Percentiles rank a stretch among this genome's conserved stretches.
phyloP scores from a whole-genome alignment of 2,329 filamentous ascomycete genomes.

The Drechslerella dactyloides region DNA sequence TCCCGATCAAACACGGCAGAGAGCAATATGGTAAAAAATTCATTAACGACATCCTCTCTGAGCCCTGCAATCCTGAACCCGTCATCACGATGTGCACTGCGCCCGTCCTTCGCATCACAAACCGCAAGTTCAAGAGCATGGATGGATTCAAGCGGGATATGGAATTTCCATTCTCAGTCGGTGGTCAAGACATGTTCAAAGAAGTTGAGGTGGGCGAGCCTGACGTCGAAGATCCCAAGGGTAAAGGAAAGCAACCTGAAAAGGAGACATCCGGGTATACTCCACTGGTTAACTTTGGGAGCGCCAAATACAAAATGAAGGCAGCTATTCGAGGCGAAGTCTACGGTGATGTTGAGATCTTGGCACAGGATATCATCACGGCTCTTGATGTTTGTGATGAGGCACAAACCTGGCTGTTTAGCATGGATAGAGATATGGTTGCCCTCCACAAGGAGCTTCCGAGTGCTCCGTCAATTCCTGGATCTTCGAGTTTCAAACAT shows the following conservation, averaged over 20 bases:
- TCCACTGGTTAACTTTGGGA: constrained; percentile 23
- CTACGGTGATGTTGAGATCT: not conserved
- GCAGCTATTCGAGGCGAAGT: not conserved
- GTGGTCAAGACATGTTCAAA: constrained; percentile 24
- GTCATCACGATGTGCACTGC: constrained; percentile 27
- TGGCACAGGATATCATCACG: constrained; percentile 5
- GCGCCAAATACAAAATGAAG: constrained; percentile 25
- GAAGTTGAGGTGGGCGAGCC: constrained; percentile 18
- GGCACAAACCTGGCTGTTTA: constrained; percentile 10
- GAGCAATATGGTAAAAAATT: not conserved
- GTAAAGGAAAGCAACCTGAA: not conserved
- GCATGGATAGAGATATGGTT: constrained; percentile 11
- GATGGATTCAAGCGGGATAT: constrained; percentile 7
- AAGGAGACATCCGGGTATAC: not conserved
- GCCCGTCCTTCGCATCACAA: constrained; percentile 18
- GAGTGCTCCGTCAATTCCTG: too few species aligned
- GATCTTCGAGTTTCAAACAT: too few species aligned
- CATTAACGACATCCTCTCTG: not conserved
- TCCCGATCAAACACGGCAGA: constrained; percentile 1
- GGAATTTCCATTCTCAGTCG: constrained; percentile 9
- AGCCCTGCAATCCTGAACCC: not conserved
- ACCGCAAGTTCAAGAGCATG: constrained; percentile 5
- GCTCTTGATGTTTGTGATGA: constrained; percentile 34
- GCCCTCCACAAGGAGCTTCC: constrained; percentile 8
- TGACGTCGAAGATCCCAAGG: not conserved